These are phyloP conservation scores for Solanum medicagineum DNA, from an alignment of 257 asterid species.

Conservation along the genomic window DNA sequence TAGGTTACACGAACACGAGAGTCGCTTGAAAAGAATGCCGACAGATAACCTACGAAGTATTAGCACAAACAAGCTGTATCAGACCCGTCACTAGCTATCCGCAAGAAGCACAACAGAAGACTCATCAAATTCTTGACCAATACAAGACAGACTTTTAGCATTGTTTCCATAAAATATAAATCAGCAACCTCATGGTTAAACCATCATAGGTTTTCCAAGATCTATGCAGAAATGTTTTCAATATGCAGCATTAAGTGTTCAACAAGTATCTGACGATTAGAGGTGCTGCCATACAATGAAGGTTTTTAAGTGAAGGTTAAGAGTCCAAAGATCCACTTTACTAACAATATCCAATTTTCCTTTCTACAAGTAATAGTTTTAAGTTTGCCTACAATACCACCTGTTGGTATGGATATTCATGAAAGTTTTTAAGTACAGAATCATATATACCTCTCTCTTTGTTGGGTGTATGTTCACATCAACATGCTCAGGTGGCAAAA, in stretches of 20 bases:
- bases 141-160: background rate
- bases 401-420: background rate
- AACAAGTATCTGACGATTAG: background rate
- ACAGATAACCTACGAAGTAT: background rate
- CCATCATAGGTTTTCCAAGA: background rate
- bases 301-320: background rate
- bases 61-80: background rate
- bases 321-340: background rate
- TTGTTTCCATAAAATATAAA: background rate
- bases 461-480: constrained; percentile 97
- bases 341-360: background rate
- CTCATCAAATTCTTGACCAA: background rate
- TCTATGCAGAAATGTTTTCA: background rate
- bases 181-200: background rate
- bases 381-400: background rate
- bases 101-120: background rate
- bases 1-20: background rate
- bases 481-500: constrained; percentile 83
- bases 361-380: background rate
- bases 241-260: background rate
- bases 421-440: background rate
- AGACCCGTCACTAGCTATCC: background rate
- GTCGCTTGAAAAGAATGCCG: background rate
- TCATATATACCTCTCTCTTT: constrained; percentile 70
- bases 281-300: background rate